These are phyloP conservation scores for Phellopilus nigrolimitatus DNA, from an alignment of 1,284 basidiomycete species.

Conservation along the genomic window DNA sequence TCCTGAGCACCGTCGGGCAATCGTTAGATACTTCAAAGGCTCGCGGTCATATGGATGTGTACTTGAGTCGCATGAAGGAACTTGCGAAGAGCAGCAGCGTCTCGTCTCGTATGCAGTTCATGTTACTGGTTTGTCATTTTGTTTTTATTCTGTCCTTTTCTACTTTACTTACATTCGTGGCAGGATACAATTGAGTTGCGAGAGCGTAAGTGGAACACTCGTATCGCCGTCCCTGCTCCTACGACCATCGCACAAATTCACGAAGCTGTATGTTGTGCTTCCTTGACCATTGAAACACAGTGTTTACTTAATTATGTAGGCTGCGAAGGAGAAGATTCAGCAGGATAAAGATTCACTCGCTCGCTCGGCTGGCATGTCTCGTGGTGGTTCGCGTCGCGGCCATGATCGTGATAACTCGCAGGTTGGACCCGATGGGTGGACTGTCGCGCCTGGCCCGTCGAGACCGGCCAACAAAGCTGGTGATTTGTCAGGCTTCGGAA, in stretches of 20 bases:
- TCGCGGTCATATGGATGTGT: conserved; percentile 83
- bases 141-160: conserved; percentile 8
- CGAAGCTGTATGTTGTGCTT: conserved; percentile 58
- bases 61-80: conserved; percentile 87
- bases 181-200: conserved; percentile 90
- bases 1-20: conserved; percentile 85
- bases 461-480: conserved; percentile 75
- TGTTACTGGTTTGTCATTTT: conserved; percentile 72
- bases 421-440: conserved; percentile 79
- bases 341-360: conserved; percentile 58
- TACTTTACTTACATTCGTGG: conserved; percentile 20
- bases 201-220: conserved; percentile 74
- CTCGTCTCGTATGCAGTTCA: conserved; percentile 88
- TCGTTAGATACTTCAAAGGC: conserved; percentile 80
- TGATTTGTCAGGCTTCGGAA: conserved; percentile 84
- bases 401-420: conserved; percentile 60
- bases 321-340: conserved; percentile 64
- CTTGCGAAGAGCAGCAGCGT: conserved; percentile 72
- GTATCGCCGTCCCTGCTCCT: conserved; percentile 74
- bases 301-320: conserved; percentile 34
- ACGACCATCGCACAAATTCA: conserved; percentile 89
- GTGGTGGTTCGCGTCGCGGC: conserved; percentile 87
- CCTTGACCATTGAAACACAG: conserved; percentile 16
- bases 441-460: conserved; percentile 59
- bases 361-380: conserved; percentile 53